Evolutionary conservation across 371 early-diverging fungal species (phyloP), one percentile per base, ranked within the genome.

Genomic region (Actinomucor elegans): DNA sequence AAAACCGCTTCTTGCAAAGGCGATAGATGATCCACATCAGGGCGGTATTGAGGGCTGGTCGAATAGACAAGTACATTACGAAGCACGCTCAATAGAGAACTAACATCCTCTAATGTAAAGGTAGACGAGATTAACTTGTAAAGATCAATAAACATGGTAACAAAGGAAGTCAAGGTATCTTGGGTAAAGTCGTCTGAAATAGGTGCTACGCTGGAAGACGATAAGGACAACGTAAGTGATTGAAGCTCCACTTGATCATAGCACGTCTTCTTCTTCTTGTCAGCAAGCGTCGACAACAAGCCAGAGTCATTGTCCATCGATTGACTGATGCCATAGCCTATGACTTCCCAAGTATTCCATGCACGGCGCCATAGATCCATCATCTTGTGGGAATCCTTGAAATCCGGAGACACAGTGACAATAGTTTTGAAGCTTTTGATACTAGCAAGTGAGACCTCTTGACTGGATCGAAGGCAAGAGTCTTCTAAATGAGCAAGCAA

Each of bases 341-440:
- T 90, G 9, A 65, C 67, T 32, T 86, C 78, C 96, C 96, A 96
- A 0, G 81, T 70, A 4, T 68, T 57, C 93, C 93, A 96, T 0
- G 86, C 83, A 14, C 73, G 75, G 33, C 79, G 71, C 92, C 91
- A 91, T 6, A 90, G 65, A 9, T 57, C 56, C 8, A 60, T 53
- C 32, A 84, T 48, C 12, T 46, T 35, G 9, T 59, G 51, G 2
- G 51, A 57, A 1, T 73, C 63, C 17, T 77, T 69, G 2, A 58
- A 63, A 0, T 79, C 72, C 1, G 84, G 37, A 12, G 58, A 69
- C 50, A 84, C 75, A 3, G 66, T 63, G 0, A 69, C 58, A 36
- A 91, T 79, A 4, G 74, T 74, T 40, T 83, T 80, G 26, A 89
- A 73, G 18, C 85, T 75, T 54, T 88, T 89, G 21, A 91, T 73